Conservation (phyloP, 257 asterid genomes). For the Solanum megistacrolobum region DNA sequence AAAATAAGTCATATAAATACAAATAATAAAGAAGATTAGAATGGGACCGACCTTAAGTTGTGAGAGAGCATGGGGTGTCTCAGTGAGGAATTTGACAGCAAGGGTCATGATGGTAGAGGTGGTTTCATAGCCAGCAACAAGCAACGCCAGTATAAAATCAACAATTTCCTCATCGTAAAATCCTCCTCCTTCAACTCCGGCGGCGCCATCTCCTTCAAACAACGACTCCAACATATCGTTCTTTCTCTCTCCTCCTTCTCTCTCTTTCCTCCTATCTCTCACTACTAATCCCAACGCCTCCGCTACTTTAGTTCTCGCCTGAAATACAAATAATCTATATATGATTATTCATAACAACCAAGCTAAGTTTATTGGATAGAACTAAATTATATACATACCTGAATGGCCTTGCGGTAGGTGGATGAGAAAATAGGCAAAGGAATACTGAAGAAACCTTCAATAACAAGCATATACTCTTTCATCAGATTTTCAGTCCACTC, state of each 20-base stretch:
- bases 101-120: conserved; percentile 94
- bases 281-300: conserved; percentile 88
- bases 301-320: conserved; percentile 96
- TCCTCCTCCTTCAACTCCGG: conserved; percentile 31
- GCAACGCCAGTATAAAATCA: conserved; percentile 81
- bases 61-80: conserved; percentile 64
- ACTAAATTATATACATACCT: conserved; percentile 22
- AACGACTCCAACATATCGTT: conserved; percentile 94
- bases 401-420: conserved; percentile 87
- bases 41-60: conserved; percentile 80
- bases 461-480: conserved; percentile 96
- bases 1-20: too few species aligned
- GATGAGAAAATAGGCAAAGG: conserved; percentile 75
- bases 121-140: conserved; percentile 96
- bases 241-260: conserved; percentile 53
- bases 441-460: conserved; percentile 89
- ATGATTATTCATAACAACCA: neutral
- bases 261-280: conserved; percentile 53
- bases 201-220: conserved; percentile 52
- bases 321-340: neutral
- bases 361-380: neutral
- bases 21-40: too few species aligned
- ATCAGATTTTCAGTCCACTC: conserved; percentile 94
- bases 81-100: conserved; percentile 80
- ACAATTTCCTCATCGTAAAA: conserved; percentile 94